Percentiles rank a stretch among this genome's conserved stretches.
Conservation (phyloP, 2,329 filamentous ascomycete species). For the Pseudophaeomoniella oleicola region DNA sequence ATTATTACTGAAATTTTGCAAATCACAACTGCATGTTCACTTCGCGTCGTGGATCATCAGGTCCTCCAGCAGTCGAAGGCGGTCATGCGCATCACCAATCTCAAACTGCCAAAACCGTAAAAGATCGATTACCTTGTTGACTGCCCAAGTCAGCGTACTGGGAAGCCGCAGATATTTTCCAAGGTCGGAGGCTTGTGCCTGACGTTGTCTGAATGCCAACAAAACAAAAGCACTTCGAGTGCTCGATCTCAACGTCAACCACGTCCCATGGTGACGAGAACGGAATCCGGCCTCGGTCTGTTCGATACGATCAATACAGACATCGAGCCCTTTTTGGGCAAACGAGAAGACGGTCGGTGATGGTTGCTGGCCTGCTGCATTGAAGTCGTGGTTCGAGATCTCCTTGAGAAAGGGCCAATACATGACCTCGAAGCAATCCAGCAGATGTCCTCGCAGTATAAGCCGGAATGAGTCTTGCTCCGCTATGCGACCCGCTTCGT, state of each 20-base stretch:
- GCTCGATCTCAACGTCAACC: conserved; percentile 19
- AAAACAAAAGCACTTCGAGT: conserved; percentile 17
- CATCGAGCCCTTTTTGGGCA: conserved; percentile 15
- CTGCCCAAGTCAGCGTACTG: conserved; percentile 12
- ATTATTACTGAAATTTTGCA: too few species aligned
- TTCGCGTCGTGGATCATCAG: neutral
- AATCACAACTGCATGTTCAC: neutral
- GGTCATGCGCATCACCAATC: conserved; percentile 13
- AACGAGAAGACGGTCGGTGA: conserved; percentile 11
- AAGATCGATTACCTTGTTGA: conserved; percentile 14
- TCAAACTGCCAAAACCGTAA: conserved; percentile 15
- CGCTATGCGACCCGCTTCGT: neutral
- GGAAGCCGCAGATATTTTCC: conserved; percentile 18
- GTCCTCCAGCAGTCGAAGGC: conserved; percentile 11
- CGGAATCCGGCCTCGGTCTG: conserved; percentile 19
- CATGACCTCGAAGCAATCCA: conserved; percentile 23
- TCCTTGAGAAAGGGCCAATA: conserved; percentile 22
- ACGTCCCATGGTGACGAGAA: conserved; percentile 19
- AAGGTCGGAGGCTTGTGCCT: conserved; percentile 14
- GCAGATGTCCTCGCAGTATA: conserved; percentile 19
- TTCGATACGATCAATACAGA: conserved; percentile 18
- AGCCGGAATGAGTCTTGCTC: conserved; percentile 18
- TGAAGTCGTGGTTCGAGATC: conserved; percentile 14
- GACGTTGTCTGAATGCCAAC: conserved; percentile 11
- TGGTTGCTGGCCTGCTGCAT: conserved; percentile 15